Conservation (phyloP, 176 grass and related monocot species). For the barley (Hordeum vulgare) region MorexV3_pseudomolecules_assembly NC_058522.1:530676193-530676692, state of each 20-base stretch:
- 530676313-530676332: background rate
- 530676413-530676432: background rate
- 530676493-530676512: background rate
- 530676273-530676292: background rate
- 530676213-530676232: background rate
- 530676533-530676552: background rate
- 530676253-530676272: background rate
- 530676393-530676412: background rate
- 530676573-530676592: background rate
- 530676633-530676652: background rate
- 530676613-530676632: background rate
- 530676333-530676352: slow-evolving; percentile 2
- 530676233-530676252: background rate
- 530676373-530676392: background rate
- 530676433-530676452: background rate
- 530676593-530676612: background rate
- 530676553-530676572: background rate
- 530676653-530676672: background rate
- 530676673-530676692: background rate
- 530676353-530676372: background rate
- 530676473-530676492: background rate
- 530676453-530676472: background rate
- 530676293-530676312: background rate
- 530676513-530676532: background rate
- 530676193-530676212: background rate